Evolutionary conservation across 2,329 filamentous ascomycete genomes (phyloP).

Genomic region (Pseudonectria foliicola): DNA sequence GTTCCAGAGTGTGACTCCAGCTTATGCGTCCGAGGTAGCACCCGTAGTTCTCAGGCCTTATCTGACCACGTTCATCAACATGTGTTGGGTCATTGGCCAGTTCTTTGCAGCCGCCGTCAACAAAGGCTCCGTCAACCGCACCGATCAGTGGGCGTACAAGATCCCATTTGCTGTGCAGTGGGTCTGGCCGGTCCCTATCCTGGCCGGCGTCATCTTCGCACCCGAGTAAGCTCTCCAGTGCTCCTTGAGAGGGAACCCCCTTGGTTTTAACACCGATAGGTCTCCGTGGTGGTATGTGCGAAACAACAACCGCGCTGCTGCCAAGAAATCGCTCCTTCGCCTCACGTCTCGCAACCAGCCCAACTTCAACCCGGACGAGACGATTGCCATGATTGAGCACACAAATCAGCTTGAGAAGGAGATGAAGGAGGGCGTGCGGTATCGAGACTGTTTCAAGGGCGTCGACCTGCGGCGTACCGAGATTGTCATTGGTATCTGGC

Average conservation of each 20-base stretch:
- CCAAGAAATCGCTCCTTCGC: constrained; percentile 33
- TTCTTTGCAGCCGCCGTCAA: constrained; percentile 43
- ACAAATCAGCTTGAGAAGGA: constrained; percentile 44
- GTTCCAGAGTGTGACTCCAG: constrained; percentile 44
- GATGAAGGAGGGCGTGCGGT: constrained; percentile 35
- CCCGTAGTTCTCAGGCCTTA: constrained; percentile 43
- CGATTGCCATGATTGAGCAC: constrained; percentile 46
- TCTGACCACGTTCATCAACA: constrained; percentile 48
- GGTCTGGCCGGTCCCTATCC: constrained; percentile 43
- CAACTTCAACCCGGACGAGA: constrained; percentile 38
- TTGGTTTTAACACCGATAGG: constrained; percentile 13
- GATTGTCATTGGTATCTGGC: constrained; percentile 42
- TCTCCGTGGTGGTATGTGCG: constrained; percentile 47
- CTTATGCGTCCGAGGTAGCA: constrained; percentile 47
- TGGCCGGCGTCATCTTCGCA: constrained; percentile 37
- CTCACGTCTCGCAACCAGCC: constrained; percentile 33
- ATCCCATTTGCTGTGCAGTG: constrained; percentile 47
- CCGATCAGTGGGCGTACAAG: constrained; percentile 41
- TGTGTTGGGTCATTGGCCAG: constrained; percentile 52
- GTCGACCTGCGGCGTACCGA: constrained; percentile 46
- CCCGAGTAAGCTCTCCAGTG: constrained; percentile 31
- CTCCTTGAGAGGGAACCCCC: accelerated
- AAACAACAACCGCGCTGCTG: constrained; percentile 33
- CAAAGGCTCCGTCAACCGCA: constrained; percentile 31
- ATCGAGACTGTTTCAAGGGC: constrained; percentile 46